phyloP scores from a whole-genome alignment of 208 protist species.

The Balamuthia mandrillaris region DNA sequence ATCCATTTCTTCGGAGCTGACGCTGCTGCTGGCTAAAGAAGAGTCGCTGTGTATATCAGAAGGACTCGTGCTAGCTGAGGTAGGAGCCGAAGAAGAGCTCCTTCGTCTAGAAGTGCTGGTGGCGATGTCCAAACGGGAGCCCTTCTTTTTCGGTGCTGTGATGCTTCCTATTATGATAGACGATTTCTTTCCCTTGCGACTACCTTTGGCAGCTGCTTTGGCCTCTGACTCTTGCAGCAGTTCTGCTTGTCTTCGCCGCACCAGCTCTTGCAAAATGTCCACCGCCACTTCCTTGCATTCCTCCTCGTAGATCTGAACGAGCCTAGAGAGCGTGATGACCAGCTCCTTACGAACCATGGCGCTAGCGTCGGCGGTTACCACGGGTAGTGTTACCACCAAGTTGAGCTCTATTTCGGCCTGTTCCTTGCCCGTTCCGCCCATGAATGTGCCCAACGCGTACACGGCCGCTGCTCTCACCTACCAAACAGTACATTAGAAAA shows the following conservation, averaged over 20 bases:
- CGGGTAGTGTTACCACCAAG: constrained; percentile 39
- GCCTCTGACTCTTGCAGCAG: constrained; percentile 2
- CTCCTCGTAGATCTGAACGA: constrained; percentile 34
- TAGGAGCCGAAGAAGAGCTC: too few species aligned
- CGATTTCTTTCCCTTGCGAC: neutral
- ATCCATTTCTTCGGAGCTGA: too few species aligned
- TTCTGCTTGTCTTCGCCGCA: neutral
- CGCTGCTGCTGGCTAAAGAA: too few species aligned
- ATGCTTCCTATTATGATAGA: too few species aligned
- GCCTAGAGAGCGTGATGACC: constrained; percentile 51
- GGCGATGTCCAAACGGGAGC: too few species aligned
- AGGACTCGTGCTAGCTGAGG: too few species aligned
- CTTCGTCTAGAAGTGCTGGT: too few species aligned
- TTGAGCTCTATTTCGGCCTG: constrained; percentile 54
- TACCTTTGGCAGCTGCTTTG: neutral
- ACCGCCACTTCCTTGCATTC: neutral
- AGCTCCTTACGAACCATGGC: constrained; percentile 66
- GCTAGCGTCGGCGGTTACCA: constrained; percentile 48
- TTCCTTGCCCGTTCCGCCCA: constrained; percentile 51
- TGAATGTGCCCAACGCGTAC: constrained; percentile 65
- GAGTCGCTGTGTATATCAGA: too few species aligned
- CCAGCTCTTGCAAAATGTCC: neutral
- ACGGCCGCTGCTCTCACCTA: constrained; percentile 65
- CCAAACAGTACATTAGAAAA: neutral
- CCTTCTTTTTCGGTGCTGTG: too few species aligned